Conservation (phyloP, 768 basidiomycete species). For the Chlorophyllum brunneum region DNA sequence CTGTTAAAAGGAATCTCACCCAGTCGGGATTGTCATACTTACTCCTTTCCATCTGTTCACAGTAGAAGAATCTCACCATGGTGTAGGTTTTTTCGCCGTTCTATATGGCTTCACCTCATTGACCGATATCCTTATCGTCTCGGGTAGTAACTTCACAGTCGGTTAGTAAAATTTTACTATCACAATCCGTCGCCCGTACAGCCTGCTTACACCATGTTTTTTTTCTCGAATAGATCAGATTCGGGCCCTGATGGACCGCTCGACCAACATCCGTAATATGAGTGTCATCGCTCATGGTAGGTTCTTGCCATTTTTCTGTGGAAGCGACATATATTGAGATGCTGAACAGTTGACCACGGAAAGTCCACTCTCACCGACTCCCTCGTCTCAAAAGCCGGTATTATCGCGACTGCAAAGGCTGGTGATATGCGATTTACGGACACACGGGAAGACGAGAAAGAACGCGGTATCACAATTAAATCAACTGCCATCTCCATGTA, state of each 20-base stretch:
- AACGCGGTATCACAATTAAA: conserved; percentile 99
- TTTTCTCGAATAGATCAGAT: conserved; percentile 63
- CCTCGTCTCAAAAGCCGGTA: conserved; percentile 98
- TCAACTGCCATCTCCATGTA: conserved; percentile 99
- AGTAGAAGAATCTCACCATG: conserved; percentile 62
- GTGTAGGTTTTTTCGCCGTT: conserved; percentile 55
- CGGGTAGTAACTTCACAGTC: conserved; percentile 80
- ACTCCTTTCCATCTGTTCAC: conserved; percentile 18
- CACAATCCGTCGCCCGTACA: not conserved
- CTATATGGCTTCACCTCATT: conserved; percentile 19
- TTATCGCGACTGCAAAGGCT: conserved; percentile 91
- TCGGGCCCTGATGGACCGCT: conserved; percentile 81
- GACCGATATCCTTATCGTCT: conserved; percentile 27
- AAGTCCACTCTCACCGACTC: conserved; percentile 99
- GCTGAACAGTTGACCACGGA: conserved; percentile 89
- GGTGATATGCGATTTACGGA: conserved; percentile 98
- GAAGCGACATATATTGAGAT: conserved; percentile 12
- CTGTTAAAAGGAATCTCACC: conserved; percentile 31
- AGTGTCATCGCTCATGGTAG: conserved; percentile 88
- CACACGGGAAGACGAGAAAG: conserved; percentile 97
- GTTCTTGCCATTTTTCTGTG: conserved; percentile 23
- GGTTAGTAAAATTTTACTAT: conserved; percentile 45
- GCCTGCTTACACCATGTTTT: conserved; percentile 12
- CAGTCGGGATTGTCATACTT: conserved; percentile 25
- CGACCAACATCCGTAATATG: conserved; percentile 95